Evolutionary conservation across 2,329 filamentous ascomycete species (phyloP), one percentile per base, ranked within the genome.

Genomic region (Colletotrichum sp.): DNA sequence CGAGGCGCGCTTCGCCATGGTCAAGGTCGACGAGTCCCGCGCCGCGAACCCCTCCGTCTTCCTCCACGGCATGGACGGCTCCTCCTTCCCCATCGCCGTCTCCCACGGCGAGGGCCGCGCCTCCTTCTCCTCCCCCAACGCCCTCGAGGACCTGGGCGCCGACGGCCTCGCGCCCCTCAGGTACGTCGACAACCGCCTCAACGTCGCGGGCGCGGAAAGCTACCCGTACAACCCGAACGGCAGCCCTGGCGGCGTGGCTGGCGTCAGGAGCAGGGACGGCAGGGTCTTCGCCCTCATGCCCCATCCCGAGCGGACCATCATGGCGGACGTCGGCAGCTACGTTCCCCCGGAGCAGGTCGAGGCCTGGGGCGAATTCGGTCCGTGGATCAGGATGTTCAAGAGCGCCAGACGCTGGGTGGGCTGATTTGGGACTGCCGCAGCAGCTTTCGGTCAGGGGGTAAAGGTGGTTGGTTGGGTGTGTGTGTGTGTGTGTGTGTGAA

Each of bases 201-300:
- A 91, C 78, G 90, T 92, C 30, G 88, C 91, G 71, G 92, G 93
- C 4, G 97, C 97, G 2, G 94, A 96, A 85, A 88, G 88, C 79
- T 99, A 99, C 82, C 97, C 97, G 1, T 94, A 90, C 86, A 99
- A 99, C 87, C 95, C 89, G 68, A 98, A 98, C 86, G 96, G 96
- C 69, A 95, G 93, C 82, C 94, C 95, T 1, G 89, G 90, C 77
- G 96, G 95, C 82, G 94, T 98, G 78, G 95, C 96, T 1, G 95
- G 93, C 82, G 93, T 98, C 30, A 89, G 93, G 80, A 96, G 92
- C 80, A 90, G 88, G 59, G 93, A 98, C 82, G 96, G 96, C 15
- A 90, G 95, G 73, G 95, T 98, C 2, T 85, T 98, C 79, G 95
- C 95, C 8, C 91, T 98, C 87, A 98, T 98, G 96, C 96, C 96